Percentiles rank a stretch among this genome's conserved stretches.
Conservation (phyloP, 805 yeast genomes). For the Blastobotrys peoriensis region DNA sequence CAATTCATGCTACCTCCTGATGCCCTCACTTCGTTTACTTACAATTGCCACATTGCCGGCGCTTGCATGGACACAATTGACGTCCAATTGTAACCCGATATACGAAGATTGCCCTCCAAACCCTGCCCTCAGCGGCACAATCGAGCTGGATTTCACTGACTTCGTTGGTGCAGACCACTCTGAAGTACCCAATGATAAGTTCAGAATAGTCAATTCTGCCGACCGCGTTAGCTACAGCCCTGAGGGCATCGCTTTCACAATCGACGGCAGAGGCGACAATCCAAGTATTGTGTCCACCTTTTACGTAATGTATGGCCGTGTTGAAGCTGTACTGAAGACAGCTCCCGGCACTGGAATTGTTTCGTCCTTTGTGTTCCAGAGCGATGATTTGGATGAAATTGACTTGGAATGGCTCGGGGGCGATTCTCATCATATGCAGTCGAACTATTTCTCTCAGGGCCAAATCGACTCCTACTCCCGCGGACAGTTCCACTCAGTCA, state of each 20-base stretch:
- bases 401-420: conserved; percentile 87
- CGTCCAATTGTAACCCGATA: conserved; percentile 40
- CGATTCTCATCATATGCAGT: conserved; percentile 66
- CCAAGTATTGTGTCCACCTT: conserved; percentile 74
- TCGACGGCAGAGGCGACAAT: conserved; percentile 62
- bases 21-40: no score
- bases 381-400: conserved; percentile 84
- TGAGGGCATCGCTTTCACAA: conserved; percentile 58
- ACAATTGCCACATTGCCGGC: no score
- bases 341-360: conserved; percentile 76
- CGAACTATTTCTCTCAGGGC: conserved; percentile 74
- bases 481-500: conserved; percentile 62
- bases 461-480: conserved; percentile 70
- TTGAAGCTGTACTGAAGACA: conserved; percentile 65
- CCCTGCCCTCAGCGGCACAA: conserved; percentile 56
- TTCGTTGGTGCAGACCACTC: conserved; percentile 35
- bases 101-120: conserved; percentile 40
- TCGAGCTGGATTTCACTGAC: conserved; percentile 46
- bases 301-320: conserved; percentile 83
- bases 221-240: conserved; percentile 37
- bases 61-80: conserved; percentile 24
- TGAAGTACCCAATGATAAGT: conserved; percentile 27
- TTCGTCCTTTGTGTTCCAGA: conserved; percentile 73
- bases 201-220: conserved; percentile 33
- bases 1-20: no score